phyloP scores from a whole-genome alignment of 2,329 filamentous ascomycete genomes.

The Westerdykella sp. region DNA sequence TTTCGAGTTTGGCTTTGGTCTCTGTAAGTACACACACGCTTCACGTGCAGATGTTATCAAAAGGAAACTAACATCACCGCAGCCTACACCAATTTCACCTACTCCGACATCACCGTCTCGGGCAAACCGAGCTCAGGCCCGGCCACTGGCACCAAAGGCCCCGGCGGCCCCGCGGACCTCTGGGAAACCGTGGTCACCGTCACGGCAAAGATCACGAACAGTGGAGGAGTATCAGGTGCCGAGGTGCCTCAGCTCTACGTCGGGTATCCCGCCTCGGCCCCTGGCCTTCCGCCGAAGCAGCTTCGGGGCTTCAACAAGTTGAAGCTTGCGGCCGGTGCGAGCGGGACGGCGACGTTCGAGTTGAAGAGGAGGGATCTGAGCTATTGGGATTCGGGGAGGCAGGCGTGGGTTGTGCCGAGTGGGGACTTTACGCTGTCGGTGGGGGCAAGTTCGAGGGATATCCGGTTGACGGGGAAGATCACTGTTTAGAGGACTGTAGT shows the following conservation, averaged over 20 bases:
- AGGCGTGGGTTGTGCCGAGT: constrained; percentile 31
- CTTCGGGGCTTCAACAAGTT: constrained; percentile 35
- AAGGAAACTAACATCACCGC: neutral
- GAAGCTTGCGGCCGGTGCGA: constrained; percentile 24
- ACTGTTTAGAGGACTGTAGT: constrained; percentile 16
- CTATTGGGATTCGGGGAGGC: constrained; percentile 30
- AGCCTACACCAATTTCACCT: constrained; percentile 41
- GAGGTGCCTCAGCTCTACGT: constrained; percentile 38
- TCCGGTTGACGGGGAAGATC: constrained; percentile 29
- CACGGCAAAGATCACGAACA: constrained; percentile 32
- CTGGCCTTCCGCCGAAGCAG: constrained; percentile 29
- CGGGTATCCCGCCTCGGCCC: constrained; percentile 25
- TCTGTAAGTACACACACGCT: constrained; percentile 22
- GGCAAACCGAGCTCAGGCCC: constrained; percentile 20
- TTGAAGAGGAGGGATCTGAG: constrained; percentile 34
- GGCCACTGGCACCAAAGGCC: constrained; percentile 18
- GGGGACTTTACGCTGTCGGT: constrained; percentile 31
- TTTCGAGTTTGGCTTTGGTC: constrained; percentile 43
- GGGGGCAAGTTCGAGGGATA: constrained; percentile 33
- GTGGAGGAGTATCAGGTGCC: constrained; percentile 29
- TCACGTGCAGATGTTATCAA: neutral
- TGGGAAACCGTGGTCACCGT: constrained; percentile 32
- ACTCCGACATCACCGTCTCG: constrained; percentile 26
- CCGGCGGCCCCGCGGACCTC: constrained; percentile 27
- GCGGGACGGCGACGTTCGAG: constrained; percentile 28